Percentiles rank a stretch among this genome's conserved stretches.
Evolutionary conservation across 1,284 basidiomycete genomes (phyloP).

Genomic region (Boletellus sp.): DNA sequence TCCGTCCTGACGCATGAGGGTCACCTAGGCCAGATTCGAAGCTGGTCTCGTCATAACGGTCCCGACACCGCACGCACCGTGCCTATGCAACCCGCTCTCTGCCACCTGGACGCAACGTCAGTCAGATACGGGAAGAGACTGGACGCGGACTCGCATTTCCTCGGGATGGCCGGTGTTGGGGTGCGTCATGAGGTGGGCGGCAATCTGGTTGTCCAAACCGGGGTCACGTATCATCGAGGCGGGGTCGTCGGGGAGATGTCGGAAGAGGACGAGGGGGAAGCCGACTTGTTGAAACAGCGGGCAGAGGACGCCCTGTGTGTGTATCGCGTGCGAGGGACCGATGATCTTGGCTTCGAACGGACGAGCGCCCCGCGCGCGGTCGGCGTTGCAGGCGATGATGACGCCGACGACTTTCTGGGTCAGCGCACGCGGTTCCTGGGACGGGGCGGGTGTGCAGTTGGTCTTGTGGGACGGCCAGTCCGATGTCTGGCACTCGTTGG

Average conservation of each 20-base stretch:
- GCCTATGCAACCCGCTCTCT: conserved; percentile 22
- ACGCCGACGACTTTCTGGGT: conserved; percentile 17
- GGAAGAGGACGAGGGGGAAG: conserved; percentile 25
- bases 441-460: conserved; percentile 6
- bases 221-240: conserved; percentile 14
- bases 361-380: conserved; percentile 21
- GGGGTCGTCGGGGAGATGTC: conserved; percentile 15
- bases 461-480: conserved; percentile 24
- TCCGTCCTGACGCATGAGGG: conserved; percentile 25
- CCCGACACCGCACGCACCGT: conserved; percentile 14
- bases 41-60: neutral
- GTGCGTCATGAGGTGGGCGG: conserved; percentile 21
- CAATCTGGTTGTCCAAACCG: conserved; percentile 25
- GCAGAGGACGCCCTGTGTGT: conserved; percentile 14
- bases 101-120: conserved; percentile 17
- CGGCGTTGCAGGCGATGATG: conserved; percentile 21
- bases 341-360: conserved; percentile 21
- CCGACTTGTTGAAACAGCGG: conserved; percentile 22
- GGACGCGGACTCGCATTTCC: conserved; percentile 4
- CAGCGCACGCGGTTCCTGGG: neutral
- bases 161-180: conserved; percentile 20
- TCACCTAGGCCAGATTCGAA: conserved; percentile 16
- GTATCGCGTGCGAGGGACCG: conserved; percentile 20
- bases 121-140: neutral
- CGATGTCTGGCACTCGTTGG: conserved; percentile 21